phyloP scores from a whole-genome alignment of 768 basidiomycete species.

The Podaxis mareebaensis region DNA sequence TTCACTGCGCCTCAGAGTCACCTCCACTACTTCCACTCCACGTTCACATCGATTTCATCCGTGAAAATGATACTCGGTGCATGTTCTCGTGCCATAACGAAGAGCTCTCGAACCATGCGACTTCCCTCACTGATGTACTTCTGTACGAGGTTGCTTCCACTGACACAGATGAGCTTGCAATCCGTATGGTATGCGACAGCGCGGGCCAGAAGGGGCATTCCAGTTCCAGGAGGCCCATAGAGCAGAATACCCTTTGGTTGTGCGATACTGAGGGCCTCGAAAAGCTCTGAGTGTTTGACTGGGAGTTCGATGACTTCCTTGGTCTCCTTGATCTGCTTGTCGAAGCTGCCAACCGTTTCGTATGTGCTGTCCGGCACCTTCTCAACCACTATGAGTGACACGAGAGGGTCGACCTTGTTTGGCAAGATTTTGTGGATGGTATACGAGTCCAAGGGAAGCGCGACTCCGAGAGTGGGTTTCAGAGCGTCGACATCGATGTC shows the following conservation, averaged over 20 bases:
- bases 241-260: conserved; percentile 96
- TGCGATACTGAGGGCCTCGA: conserved; percentile 94
- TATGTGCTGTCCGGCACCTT: conserved; percentile 99
- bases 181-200: conserved; percentile 98
- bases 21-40: conserved; percentile 82
- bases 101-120: conserved; percentile 94
- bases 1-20: conserved; percentile 87
- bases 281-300: conserved; percentile 96
- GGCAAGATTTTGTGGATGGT: conserved; percentile 95
- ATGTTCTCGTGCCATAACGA: conserved; percentile 97
- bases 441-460: conserved; percentile 96
- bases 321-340: conserved; percentile 99
- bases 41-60: conserved; percentile 89
- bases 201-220: conserved; percentile 92
- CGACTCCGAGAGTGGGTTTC: conserved; percentile 87
- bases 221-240: conserved; percentile 95
- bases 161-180: conserved; percentile 96
- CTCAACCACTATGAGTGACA: conserved; percentile 99
- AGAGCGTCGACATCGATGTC: conserved; percentile 81
- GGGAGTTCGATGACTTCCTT: conserved; percentile 95
- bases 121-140: conserved; percentile 98
- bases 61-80: conserved; percentile 99
- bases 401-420: conserved; percentile 97
- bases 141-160: conserved; percentile 92
- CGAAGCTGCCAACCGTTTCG: conserved; percentile 99